These are phyloP conservation scores for Acaromyces ingoldii DNA, from an alignment of 1,284 basidiomycete species.

Conservation along the genomic window DNA sequence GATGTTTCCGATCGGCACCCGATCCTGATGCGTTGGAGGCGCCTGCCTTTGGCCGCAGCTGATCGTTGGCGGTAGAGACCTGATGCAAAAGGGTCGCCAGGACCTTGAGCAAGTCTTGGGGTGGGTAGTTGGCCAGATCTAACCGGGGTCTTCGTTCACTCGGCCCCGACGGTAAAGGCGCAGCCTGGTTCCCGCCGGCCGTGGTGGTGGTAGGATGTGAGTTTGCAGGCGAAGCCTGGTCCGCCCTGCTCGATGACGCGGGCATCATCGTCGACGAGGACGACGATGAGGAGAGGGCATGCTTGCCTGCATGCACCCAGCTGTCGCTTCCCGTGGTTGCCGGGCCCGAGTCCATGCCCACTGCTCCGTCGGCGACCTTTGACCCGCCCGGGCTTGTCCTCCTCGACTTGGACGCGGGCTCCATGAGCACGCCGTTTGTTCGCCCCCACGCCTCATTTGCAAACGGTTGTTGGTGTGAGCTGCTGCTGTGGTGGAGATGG, in stretches of 20 bases:
- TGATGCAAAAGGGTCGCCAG: conserved; percentile 85
- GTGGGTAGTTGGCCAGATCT: conserved; percentile 59
- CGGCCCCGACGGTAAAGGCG: no score
- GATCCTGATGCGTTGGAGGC: conserved; percentile 6
- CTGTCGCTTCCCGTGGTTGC: not conserved
- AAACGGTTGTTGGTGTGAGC: no score
- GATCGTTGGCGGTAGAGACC: conserved; percentile 87
- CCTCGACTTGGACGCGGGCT: conserved; percentile 6
- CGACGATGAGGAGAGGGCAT: not conserved
- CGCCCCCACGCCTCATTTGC: not conserved
- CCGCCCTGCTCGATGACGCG: no score
- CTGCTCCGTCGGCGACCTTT: conserved; percentile 1
- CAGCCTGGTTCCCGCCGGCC: not conserved
- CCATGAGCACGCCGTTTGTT: not conserved
- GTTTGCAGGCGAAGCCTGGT: not conserved
- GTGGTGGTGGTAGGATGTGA: not conserved
- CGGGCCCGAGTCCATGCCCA: not conserved
- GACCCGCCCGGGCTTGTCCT: conserved; percentile 10
- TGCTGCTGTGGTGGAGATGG: not conserved
- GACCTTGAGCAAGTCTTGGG: conserved; percentile 69
- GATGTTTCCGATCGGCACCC: no score
- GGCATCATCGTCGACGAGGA: not conserved
- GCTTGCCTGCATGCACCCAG: not conserved
- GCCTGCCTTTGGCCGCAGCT: conserved; percentile 36
- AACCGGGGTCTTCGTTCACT: conserved; percentile 52